These are phyloP conservation scores for Melanomma pulvis-pyrius DNA, from an alignment of 495 filamentous ascomycete genomes.

Conservation along the genomic window DNA sequence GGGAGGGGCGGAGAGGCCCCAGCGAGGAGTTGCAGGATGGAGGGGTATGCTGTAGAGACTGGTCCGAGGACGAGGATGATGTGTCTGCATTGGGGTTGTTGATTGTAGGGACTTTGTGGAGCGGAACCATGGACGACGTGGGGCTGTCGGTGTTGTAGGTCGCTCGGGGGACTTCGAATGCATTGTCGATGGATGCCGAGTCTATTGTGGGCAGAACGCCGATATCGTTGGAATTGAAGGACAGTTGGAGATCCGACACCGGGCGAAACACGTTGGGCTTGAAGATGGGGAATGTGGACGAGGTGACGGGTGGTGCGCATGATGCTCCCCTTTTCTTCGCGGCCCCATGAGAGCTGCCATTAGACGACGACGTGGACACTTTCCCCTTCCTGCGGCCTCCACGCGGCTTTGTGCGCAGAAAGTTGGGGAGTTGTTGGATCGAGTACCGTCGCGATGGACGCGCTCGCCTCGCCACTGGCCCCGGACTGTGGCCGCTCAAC, in stretches of 20 bases:
- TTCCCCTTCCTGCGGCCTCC: background rate
- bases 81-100: background rate
- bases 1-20: background rate
- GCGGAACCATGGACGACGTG: background rate
- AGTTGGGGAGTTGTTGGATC: constrained; percentile 2
- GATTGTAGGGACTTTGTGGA: background rate
- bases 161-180: too few species aligned
- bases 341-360: background rate
- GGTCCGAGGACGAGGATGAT: background rate
- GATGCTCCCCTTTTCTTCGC: background rate
- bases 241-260: background rate
- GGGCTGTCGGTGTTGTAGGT: too few species aligned
- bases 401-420: background rate
- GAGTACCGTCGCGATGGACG: background rate
- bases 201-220: background rate
- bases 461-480: background rate
- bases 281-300: background rate
- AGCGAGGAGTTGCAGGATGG: background rate
- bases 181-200: background rate
- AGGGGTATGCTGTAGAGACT: background rate
- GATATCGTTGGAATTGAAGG: background rate
- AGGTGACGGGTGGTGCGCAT: background rate
- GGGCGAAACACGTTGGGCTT: background rate
- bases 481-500: background rate
- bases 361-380: background rate